A percentile compares a stretch with the other conserved stretches of the same genome.
Evolutionary conservation across 179 eudicot species (phyloP).

Genomic region (Beta lomatogona): DNA sequence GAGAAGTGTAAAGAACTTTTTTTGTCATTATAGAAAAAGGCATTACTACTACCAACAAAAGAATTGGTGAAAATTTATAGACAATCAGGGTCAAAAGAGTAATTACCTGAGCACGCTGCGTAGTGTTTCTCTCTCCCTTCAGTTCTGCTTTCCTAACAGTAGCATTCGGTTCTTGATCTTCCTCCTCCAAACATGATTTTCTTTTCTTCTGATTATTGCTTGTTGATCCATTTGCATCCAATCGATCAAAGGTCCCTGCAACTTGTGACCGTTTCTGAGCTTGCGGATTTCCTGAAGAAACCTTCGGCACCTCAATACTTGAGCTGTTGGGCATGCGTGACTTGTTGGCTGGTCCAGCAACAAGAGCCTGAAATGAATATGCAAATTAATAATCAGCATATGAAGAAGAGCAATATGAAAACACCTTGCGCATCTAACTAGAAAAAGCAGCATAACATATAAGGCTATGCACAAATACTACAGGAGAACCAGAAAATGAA

Average conservation of each 20-base stretch:
- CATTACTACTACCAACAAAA: neutral
- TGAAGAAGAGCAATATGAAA: neutral
- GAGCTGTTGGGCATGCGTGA: constrained; percentile 43
- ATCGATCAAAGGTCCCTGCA: constrained; percentile 19
- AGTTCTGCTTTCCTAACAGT: constrained; percentile 55
- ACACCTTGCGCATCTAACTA: neutral
- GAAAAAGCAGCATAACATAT: neutral
- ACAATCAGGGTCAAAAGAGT: neutral
- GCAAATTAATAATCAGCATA: neutral
- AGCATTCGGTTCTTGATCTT: constrained; percentile 63
- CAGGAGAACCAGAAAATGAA: neutral
- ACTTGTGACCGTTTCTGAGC: constrained; percentile 13
- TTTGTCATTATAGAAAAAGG: too few relatives aligned
- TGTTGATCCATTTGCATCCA: constrained; percentile 39
- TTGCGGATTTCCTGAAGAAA: constrained; percentile 39
- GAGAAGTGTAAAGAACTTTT: too few relatives aligned
- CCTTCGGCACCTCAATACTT: constrained; percentile 45
- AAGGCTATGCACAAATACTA: neutral
- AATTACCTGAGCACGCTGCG: constrained; percentile 83
- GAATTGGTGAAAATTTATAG: neutral
- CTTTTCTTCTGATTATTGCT: constrained; percentile 49
- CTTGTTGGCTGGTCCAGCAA: constrained; percentile 53
- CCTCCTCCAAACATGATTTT: constrained; percentile 68
- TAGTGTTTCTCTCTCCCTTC: constrained; percentile 58
- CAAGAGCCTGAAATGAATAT: constrained; percentile 48